Evolutionary conservation across 2,329 filamentous ascomycete species (phyloP).

Genomic region (Aureobasidium namibiae): DNA sequence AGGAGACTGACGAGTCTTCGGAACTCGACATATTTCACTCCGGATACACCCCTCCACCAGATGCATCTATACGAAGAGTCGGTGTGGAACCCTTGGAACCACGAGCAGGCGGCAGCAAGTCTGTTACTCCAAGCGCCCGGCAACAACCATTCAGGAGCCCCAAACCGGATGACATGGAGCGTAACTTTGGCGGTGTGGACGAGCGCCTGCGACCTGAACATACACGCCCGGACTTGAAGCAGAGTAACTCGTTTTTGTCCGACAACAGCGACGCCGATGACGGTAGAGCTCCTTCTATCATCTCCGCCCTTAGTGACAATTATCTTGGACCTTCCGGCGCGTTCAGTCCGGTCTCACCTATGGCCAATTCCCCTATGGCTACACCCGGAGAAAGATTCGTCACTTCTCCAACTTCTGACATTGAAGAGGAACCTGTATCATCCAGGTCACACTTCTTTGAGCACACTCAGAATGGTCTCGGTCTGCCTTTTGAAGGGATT

Average conservation of each 20-base stretch:
- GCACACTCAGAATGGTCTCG: not conserved
- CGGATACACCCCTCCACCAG: slow-evolving; percentile 64
- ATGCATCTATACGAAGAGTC: slow-evolving; percentile 54
- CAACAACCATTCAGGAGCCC: not conserved
- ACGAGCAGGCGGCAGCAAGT: not conserved
- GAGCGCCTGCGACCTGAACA: slow-evolving; percentile 22
- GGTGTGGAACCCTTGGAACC: slow-evolving; percentile 18
- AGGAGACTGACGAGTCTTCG: slow-evolving; percentile 24
- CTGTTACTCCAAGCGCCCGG: not conserved
- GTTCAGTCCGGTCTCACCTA: slow-evolving; percentile 9
- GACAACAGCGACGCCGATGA: slow-evolving; percentile 47
- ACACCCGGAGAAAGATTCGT: not conserved
- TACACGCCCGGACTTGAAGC: slow-evolving; percentile 12
- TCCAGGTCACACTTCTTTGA: not conserved
- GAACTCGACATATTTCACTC: slow-evolving; percentile 60
- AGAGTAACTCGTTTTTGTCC: slow-evolving; percentile 39
- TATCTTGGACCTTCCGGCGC: not conserved
- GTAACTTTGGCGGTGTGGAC: slow-evolving; percentile 14
- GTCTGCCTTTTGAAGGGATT: not conserved
- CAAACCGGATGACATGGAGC: slow-evolving; percentile 11
- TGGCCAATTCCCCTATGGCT: not conserved
- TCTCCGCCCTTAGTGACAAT: slow-evolving; percentile 10
- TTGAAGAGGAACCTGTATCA: not conserved
- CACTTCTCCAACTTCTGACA: not conserved
- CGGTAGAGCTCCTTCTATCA: slow-evolving; percentile 23